Percentiles rank a stretch among this genome's conserved stretches.
These are phyloP conservation scores for Tagetes erecta DNA, from an alignment of 129 eudicot genomes.

Conservation along the genomic window DNA sequence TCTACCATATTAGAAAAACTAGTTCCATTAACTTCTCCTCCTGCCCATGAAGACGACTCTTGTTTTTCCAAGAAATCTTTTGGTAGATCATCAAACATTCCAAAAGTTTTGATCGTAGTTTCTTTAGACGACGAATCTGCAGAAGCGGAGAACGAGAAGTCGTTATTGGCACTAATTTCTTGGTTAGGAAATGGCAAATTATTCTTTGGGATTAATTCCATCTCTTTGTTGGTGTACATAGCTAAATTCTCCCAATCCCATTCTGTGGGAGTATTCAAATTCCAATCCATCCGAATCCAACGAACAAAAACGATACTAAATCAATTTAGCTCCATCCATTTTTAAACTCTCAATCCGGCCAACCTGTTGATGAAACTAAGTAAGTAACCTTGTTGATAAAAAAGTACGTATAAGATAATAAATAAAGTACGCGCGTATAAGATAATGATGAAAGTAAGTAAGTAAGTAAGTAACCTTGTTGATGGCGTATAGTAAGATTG, in stretches of 20 bases:
- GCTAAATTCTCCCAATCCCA: constrained; percentile 57
- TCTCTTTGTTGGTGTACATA: constrained; percentile 40
- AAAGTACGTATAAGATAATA: no score
- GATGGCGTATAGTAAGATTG: neutral
- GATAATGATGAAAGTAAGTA: no score
- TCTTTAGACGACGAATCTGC: constrained; percentile 32
- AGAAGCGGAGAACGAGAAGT: constrained; percentile 39
- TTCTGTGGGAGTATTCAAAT: constrained; percentile 41
- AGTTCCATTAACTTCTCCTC: constrained; percentile 11
- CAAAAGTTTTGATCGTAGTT: constrained; percentile 24
- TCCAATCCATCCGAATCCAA: constrained; percentile 44
- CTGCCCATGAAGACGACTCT: constrained; percentile 36
- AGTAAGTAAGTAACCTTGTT: no score
- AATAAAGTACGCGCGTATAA: no score
- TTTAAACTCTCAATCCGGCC: neutral
- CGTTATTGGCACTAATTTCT: constrained; percentile 18
- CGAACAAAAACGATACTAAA: constrained; percentile 21
- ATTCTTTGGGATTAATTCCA: constrained; percentile 34
- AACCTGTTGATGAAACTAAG: no score
- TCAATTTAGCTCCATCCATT: constrained; percentile 24
- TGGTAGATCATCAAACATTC: constrained; percentile 28
- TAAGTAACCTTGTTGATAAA: no score
- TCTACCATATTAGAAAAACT: constrained; percentile 35
- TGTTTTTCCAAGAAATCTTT: constrained; percentile 34
- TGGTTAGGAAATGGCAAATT: constrained; percentile 33